Base-by-base conservation (phyloP, 257 asterid genomes). In the Scutellaria minor region DNA sequence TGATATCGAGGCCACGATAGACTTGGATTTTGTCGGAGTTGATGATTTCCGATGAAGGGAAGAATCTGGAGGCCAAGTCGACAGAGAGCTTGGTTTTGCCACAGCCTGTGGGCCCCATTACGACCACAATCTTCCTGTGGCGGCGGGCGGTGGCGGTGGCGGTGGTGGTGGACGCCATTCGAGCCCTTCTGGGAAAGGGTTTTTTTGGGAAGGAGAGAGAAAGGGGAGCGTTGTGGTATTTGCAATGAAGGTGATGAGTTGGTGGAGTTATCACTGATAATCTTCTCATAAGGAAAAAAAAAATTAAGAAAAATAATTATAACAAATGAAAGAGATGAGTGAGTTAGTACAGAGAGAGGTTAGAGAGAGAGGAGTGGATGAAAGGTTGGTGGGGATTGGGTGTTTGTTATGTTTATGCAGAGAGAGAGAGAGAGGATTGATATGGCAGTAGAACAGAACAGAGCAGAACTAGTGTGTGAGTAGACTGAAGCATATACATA, bases 21-120 rank as follows among this genome's bases (percentile, higher is more conserved):
- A 86, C 73, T 74, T 92, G 98, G 78, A 92, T 89, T 79, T 90
- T 90, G 51, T 90, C 96, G 1, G 98, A 88, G 83, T 92, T 92
- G n/a, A 92, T 82, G 58, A 92, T 83, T 57, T 92, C 98, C 6
- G 96, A 79, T 1, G 69, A 11, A 1, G 89, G 83, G 67, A 85
- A 92, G 39, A 74, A 87, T 2, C 84, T 77, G n/a, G 98, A 76
- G 10, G 87, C 94, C 7, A 92, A 68, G 51, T 88, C 96, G 15
- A 88, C 40, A 4, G 98, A 92, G 22, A 88, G 94, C 76, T 85
- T 85, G 0, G 98, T 90, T 67, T 92, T 92, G 0, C 98, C 98
- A 15, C 89, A 88, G 52, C 96, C 98, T 0, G 98, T 92, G 41
- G 96, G 85, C 13, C 98, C 98, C 90, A 92, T 80, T 6, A 92